Conservation (phyloP, 805 yeast species). For the Clavispora vitiphila region DNA sequence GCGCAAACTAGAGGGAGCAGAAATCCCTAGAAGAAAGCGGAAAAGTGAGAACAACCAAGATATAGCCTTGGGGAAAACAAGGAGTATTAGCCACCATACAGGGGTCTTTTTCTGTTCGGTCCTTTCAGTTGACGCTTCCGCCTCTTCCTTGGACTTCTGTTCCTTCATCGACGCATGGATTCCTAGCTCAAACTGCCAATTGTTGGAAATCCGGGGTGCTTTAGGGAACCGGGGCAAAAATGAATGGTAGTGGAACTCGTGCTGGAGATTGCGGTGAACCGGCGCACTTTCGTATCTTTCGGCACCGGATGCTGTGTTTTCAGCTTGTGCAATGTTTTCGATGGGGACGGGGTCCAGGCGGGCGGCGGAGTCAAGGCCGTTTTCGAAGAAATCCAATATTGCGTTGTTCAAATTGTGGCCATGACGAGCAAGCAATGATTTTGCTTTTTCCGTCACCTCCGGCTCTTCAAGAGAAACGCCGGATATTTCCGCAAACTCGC, state of each 20-base stretch:
- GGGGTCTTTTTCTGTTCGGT: constrained; percentile 11
- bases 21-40: constrained; percentile 20
- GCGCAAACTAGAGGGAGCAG: constrained; percentile 8
- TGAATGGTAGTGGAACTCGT: constrained; percentile 21
- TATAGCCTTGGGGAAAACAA: constrained; percentile 52
- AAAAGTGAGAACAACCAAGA: constrained; percentile 37
- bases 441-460: constrained; percentile 8
- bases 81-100: constrained; percentile 43
- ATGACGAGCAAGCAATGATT: constrained; percentile 11
- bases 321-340: not conserved
- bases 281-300: constrained; percentile 8
- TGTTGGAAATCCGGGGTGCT: constrained; percentile 35
- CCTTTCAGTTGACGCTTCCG: constrained; percentile 3
- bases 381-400: constrained; percentile 56
- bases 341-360: constrained; percentile 3
- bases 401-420: constrained; percentile 61
- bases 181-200: constrained; percentile 42
- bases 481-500: constrained; percentile 13
- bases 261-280: constrained; percentile 20
- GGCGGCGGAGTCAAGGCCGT: constrained; percentile 27
- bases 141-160: constrained; percentile 9
- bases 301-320: constrained; percentile 3
- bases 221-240: constrained; percentile 35
- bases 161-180: constrained; percentile 24
- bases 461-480: constrained; percentile 11